Base-by-base conservation (phyloP, 108 stramenopile genomes). In the Pinguiococcus pyrenoidosus region DNA sequence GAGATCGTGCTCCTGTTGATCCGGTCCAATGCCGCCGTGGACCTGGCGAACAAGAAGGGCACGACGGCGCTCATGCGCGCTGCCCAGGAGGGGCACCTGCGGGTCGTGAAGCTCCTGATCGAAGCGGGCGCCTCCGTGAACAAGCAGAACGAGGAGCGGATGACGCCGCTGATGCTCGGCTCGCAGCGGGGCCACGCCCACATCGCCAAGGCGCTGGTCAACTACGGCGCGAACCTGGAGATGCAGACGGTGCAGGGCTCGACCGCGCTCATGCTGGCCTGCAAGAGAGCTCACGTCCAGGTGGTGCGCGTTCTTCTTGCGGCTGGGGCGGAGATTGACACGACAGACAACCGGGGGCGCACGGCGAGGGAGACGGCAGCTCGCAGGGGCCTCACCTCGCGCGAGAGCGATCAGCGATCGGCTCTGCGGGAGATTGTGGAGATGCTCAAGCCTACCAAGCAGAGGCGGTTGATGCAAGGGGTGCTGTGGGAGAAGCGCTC, bases 61-160 rank as follows among this genome's bases (percentile, higher is more conserved):
- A 84, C 83, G 6, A 87, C 85, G n/a, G 78, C 83, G 0, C 60
- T 87, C 7, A 87, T 87, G 85, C 62, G 82, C 14, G 82, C 85
- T 12, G 52, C 75, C 21, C 83, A 84, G 49, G 83, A 87, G 57
- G 85, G 85, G 12, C 83, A 87, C 42, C 53, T 64, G 32, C 61
- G 32, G 29, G 65, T 68, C 24, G 58, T 56, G 18, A 13, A 22
- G 0, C 50, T 54, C 4, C 55, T 69, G 18, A 27, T 69, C 3
- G 2, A n/a, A 12, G 61, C 68, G 7, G 61, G 78, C 17, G 81
- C 77, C 21, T 47, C 53, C 30, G 80, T 84, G 28, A 87, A 82
- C 64, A 59, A 75, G 28, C 63, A 66, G 25, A 87, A 84, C 60
- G 62, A 76, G 32, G 80, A 81, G 44, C 57, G 62, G 26, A 87